phyloP scores from a whole-genome alignment of 139 green algal genomes.

The Diplosphaera chodatii region DNA sequence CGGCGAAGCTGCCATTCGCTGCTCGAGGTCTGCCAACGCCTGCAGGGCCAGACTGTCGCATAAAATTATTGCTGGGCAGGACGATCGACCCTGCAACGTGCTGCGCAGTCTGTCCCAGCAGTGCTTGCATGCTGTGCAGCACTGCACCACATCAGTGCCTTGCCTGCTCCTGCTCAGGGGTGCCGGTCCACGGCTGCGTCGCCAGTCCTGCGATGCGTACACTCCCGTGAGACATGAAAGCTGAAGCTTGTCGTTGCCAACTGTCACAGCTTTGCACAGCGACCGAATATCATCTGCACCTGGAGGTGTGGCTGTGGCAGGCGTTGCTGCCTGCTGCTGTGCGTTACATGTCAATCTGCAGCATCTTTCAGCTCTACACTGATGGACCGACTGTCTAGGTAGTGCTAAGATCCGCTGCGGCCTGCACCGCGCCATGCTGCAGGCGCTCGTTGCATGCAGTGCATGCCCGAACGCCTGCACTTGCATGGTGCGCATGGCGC shows the following conservation, averaged over 20 bases:
- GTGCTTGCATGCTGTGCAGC: not conserved
- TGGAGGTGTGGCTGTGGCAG: not conserved
- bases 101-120: not conserved
- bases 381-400: not conserved
- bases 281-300: no score
- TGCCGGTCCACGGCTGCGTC: not conserved
- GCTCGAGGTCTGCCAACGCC: conserved; percentile 41
- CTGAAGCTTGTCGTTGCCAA: no score
- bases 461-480: not conserved
- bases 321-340: not conserved
- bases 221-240: no score
- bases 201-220: not conserved
- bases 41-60: no score
- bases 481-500: no score
- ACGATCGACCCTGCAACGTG: no score
- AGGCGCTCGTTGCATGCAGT: not conserved
- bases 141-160: not conserved
- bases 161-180: not conserved
- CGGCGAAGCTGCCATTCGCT: conserved; percentile 18
- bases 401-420: not conserved
- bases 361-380: not conserved
- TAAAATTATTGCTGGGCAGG: no score
- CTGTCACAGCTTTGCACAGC: no score
- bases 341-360: not conserved
- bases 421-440: not conserved